Base-by-base conservation (phyloP, 2,329 filamentous ascomycete genomes). In the Penicillium freii region DNA sequence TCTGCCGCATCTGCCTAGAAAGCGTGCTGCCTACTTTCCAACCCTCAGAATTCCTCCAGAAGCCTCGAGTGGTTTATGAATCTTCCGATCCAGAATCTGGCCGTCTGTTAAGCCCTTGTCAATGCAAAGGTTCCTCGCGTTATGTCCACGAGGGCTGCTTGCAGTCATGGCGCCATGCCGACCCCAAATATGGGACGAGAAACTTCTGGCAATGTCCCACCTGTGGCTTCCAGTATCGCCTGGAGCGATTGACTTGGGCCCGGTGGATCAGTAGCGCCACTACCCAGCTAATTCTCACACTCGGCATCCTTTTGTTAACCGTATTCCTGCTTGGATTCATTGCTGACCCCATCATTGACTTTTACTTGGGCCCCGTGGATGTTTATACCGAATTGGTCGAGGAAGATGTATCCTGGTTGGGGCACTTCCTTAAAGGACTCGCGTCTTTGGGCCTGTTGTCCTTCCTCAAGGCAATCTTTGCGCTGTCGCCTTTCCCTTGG, bases 111-210 rank as follows among this genome's bases (percentile, higher is more conserved):
- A 89, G 89, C 53, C 94, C 94, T 36, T 99, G 94, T 81, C 87
- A 88, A 76, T 99, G 94, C 82, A 95, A 91, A 77, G 94, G 94
- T 51, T 91, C 90, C 39, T 90, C 93, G 66, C 90, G 90, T 77
- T 97, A 96, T 75, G 92, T 97, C 25, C 94, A 99, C 73, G 91
- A 97, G 74, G 89, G 87, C 31, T 99, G 94, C 70, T 81, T 99
- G 48, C 85, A 89, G 68, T 81, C 84, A 11, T 97, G 92, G 91
- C 85, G 94, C 65, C 82, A 87, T 61, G 83, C 90, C 43, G 86
- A 91, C 69, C 88, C 90, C 0, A 69, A 81, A 40, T 82, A 84
- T 63, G 77, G 78, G 42, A 77, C 77, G 56, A 83, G 89, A 56
- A 91, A 92, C 66, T 95, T 87, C 71, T 96, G 88, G 85, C 84